Percentiles rank a stretch among this genome's conserved stretches.
These are phyloP conservation scores for Coemansia sp. DNA, from an alignment of 192 early-diverging fungal species.

Conservation along the genomic window DNA sequence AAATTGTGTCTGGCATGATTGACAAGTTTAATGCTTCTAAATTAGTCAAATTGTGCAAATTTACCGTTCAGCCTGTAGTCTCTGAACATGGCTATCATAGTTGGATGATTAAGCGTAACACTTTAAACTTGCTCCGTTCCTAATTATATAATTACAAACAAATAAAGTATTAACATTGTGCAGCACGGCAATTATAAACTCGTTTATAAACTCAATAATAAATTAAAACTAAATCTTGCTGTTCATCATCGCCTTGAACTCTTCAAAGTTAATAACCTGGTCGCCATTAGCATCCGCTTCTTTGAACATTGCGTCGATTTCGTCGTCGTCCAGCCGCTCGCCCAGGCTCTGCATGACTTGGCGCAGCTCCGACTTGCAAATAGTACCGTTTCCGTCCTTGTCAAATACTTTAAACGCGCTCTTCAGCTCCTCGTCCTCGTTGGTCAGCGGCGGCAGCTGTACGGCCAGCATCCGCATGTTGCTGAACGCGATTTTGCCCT, in stretches of 20 bases:
- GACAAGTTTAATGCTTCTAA: neutral
- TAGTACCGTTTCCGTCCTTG: constrained; percentile 54
- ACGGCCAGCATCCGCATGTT: neutral
- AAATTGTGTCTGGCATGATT: neutral
- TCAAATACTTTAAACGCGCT: constrained; percentile 57
- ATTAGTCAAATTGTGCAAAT: neutral
- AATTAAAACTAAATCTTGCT: neutral
- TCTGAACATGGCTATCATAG: neutral
- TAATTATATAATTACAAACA: too few relatives aligned
- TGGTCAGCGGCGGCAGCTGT: neutral
- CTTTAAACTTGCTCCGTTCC: neutral
- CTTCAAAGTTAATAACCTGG: constrained; percentile 59
- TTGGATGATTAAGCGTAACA: neutral
- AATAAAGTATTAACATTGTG: too few relatives aligned
- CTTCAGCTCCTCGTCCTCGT: constrained; percentile 20
- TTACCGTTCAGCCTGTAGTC: neutral
- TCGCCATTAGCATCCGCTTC: constrained; percentile 74
- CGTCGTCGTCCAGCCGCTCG: constrained; percentile 66
- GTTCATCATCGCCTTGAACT: constrained; percentile 63
- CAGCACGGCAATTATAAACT: too few relatives aligned
- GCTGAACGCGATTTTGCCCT: neutral
- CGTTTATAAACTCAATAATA: too few relatives aligned
- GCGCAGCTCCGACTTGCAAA: constrained; percentile 51
- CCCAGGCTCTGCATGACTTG: constrained; percentile 57
- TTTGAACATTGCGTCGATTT: constrained; percentile 78